Evolutionary conservation across 2,329 filamentous ascomycete genomes (phyloP).

Genomic region (Elsinoe necatrix): DNA sequence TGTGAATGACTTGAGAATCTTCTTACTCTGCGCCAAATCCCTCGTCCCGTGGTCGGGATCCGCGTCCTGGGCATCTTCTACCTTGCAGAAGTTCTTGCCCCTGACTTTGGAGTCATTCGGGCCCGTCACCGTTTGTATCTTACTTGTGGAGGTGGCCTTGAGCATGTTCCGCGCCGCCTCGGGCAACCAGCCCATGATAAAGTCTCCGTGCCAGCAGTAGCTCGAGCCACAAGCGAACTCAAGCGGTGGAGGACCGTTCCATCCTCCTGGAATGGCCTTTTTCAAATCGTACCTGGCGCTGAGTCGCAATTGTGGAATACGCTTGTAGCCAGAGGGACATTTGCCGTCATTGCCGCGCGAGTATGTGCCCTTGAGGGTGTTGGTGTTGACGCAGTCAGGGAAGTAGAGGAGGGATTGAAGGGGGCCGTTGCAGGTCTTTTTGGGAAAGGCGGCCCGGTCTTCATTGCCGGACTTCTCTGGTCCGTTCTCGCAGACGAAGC

Average conservation of each 20-base stretch:
- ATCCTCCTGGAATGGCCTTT: conserved; percentile 37
- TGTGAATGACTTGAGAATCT: neutral
- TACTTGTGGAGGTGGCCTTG: conserved; percentile 29
- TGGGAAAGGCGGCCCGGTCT: conserved; percentile 25
- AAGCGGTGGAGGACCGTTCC: conserved; percentile 37
- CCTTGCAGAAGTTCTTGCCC: neutral
- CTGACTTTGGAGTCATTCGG: neutral
- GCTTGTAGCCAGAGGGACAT: conserved; percentile 38
- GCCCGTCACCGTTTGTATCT: conserved; percentile 32
- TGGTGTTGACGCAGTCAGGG: conserved; percentile 36
- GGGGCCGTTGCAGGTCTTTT: conserved; percentile 35
- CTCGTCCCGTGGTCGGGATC: neutral
- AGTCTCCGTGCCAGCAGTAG: conserved; percentile 41
- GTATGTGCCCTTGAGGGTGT: conserved; percentile 30
- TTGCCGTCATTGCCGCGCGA: conserved; percentile 14
- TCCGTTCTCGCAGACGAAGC: conserved; percentile 32
- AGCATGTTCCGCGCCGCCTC: conserved; percentile 38
- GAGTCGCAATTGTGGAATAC: conserved; percentile 42
- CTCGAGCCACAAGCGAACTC: conserved; percentile 37
- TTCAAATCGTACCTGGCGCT: conserved; percentile 41
- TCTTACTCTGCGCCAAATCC: neutral
- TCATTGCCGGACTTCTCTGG: neutral
- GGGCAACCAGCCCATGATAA: conserved; percentile 40
- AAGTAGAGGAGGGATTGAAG: conserved; percentile 41
- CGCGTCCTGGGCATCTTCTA: neutral